A percentile compares a stretch with the other conserved stretches of the same genome.
These are phyloP conservation scores for Tritrichomonas musculus DNA, from an alignment of 208 protist species.

Conservation along the genomic window DNA sequence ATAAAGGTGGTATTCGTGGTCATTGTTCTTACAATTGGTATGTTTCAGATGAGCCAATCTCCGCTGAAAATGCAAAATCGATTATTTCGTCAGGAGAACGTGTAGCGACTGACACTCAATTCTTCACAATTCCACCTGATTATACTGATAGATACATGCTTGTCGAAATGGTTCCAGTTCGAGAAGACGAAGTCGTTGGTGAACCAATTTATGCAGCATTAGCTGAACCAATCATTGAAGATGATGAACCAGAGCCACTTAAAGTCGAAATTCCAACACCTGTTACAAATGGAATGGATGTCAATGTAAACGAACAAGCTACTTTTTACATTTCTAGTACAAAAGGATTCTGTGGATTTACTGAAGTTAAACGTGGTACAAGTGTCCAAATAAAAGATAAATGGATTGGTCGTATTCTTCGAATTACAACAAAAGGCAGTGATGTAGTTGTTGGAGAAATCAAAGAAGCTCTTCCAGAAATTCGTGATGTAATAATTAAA, in stretches of 20 bases:
- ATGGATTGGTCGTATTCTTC: neutral
- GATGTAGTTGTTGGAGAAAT: neutral
- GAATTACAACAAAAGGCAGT: neutral
- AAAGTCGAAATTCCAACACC: no score
- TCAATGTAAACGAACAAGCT: neutral
- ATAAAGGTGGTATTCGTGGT: neutral
- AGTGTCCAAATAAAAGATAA: neutral
- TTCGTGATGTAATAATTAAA: neutral
- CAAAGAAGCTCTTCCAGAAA: neutral
- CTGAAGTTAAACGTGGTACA: neutral
- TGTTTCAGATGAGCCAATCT: neutral
- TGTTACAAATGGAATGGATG: neutral
- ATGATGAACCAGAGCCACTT: neutral
- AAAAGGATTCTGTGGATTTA: neutral
- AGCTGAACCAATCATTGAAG: neutral
- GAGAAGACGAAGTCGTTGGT: neutral
- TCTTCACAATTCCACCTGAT: neutral
- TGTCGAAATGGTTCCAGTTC: neutral
- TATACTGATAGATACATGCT: neutral
- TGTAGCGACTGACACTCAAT: no score
- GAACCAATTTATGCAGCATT: neutral
- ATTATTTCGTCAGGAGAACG: no score
- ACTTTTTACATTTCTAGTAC: neutral
- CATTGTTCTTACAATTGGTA: neutral
- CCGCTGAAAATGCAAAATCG: neutral